phyloP scores from a whole-genome alignment of 257 asterid genomes.

The Solanum chaucha region DNA sequence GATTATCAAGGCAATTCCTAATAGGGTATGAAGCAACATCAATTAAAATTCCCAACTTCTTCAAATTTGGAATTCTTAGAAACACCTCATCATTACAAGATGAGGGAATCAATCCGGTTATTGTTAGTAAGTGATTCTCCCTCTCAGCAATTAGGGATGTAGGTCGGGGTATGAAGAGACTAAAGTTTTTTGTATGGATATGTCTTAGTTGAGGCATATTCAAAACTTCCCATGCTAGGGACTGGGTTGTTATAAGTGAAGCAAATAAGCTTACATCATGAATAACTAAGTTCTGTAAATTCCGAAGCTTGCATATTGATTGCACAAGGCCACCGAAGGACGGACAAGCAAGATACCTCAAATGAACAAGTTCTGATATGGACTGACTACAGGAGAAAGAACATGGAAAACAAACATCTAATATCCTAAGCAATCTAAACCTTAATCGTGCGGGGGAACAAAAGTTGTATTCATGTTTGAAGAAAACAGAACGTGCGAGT shows the following conservation, averaged over 20 bases:
- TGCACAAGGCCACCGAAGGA: too few relatives aligned
- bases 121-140: not conserved
- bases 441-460: not conserved
- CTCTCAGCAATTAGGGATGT: not conserved
- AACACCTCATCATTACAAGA: not conserved
- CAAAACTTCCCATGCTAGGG: not conserved
- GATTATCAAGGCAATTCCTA: not conserved
- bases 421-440: not conserved
- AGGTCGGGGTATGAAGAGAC: not conserved
- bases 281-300: too few relatives aligned
- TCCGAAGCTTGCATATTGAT: too few relatives aligned
- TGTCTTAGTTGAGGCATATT: not conserved
- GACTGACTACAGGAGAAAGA: rapidly evolving
- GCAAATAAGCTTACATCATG: too few relatives aligned
- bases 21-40: too few relatives aligned
- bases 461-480: not conserved
- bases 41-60: not conserved
- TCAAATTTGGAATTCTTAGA: not conserved
- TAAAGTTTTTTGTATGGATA: not conserved
- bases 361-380: not conserved
- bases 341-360: too few relatives aligned
- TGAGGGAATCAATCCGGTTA: not conserved
- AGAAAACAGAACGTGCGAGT: not conserved
- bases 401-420: not conserved
- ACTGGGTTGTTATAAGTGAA: too few relatives aligned